Conservation (phyloP, 768 basidiomycete species). For the Psilocybe tampanensis region DNA sequence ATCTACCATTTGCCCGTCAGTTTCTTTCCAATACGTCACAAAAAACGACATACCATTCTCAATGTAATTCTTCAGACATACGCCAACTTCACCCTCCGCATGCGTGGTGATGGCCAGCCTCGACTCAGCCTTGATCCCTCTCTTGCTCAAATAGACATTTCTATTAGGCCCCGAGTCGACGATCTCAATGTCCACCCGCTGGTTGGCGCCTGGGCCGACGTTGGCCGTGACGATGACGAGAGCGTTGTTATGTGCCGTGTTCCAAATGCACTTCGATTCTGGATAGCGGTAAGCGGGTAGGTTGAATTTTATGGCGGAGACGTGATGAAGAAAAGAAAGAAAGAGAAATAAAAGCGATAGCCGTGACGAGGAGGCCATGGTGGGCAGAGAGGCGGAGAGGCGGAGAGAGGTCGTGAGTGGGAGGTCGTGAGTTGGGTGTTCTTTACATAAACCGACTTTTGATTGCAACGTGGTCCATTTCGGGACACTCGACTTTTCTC, state of each 20-base stretch:
- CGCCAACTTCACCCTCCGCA: conserved; percentile 91
- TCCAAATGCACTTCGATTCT: conserved; percentile 90
- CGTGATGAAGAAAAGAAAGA: conserved; percentile 30
- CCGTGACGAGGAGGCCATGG: conserved; percentile 19
- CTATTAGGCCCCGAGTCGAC: conserved; percentile 82
- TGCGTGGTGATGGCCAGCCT: conserved; percentile 94
- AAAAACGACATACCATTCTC: conserved; percentile 55
- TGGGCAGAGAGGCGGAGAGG: too few species aligned
- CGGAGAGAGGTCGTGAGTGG: conserved; percentile 7
- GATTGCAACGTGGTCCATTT: background rate
- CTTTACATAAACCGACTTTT: too few species aligned
- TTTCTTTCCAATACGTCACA: background rate
- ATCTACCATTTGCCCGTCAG: background rate
- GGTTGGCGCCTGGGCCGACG: conserved; percentile 71
- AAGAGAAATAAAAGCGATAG: conserved; percentile 27
- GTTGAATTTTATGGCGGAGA: conserved; percentile 81
- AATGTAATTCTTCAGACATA: conserved; percentile 87
- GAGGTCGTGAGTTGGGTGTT: conserved; percentile 7
- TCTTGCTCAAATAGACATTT: conserved; percentile 92
- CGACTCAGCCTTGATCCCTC: conserved; percentile 86
- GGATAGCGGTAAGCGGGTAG: conserved; percentile 76
- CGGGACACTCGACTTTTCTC: background rate
- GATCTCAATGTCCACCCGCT: conserved; percentile 93
- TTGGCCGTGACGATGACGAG: conserved; percentile 97
- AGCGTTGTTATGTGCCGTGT: conserved; percentile 80